A percentile compares a stretch with the other conserved stretches of the same genome.
Conservation (phyloP, 148 eudicot species). For the Cornus florida region DNA sequence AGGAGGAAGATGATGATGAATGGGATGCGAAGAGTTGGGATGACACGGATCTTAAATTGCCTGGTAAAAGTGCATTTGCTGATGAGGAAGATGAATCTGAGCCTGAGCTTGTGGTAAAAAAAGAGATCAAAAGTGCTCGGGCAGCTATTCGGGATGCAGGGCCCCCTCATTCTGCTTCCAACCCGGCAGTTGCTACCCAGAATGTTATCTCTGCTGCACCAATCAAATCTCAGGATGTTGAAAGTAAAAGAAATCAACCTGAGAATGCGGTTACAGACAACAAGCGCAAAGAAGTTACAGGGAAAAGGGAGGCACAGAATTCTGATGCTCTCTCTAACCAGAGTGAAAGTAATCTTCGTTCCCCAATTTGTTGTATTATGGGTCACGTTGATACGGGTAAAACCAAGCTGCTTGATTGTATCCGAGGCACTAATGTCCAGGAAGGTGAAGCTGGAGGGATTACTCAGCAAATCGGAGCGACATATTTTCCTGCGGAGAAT, state of each 20-base stretch:
- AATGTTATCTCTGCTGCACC: constrained; percentile 26
- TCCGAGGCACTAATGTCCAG: constrained; percentile 89
- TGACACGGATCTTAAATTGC: constrained; percentile 68
- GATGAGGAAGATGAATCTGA: constrained; percentile 83
- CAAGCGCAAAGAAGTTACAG: constrained; percentile 28
- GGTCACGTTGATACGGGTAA: constrained; percentile 97
- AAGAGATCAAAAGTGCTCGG: constrained; percentile 35
- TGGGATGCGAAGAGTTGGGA: constrained; percentile 99
- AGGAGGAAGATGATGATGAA: constrained; percentile 62
- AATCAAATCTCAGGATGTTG: constrained; percentile 29
- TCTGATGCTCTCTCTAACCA: constrained; percentile 26
- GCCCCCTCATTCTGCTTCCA: not conserved
- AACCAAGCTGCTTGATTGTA: constrained; percentile 89
- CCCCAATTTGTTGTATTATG: constrained; percentile 97
- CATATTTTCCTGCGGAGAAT: constrained; percentile 89
- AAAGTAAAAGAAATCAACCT: constrained; percentile 27
- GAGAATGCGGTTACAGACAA: constrained; percentile 29
- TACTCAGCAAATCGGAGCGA: constrained; percentile 95
- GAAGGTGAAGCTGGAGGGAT: constrained; percentile 99
- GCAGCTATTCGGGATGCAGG: constrained; percentile 23
- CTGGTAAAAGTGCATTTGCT: constrained; percentile 65
- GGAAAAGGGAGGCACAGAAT: constrained; percentile 30
- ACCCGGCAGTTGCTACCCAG: constrained; percentile 21
- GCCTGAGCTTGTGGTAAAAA: constrained; percentile 41
- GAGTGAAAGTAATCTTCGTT: constrained; percentile 55